phyloP scores from a whole-genome alignment of 164 flowering plant species.

The Chloranthus sessilifolius region DNA sequence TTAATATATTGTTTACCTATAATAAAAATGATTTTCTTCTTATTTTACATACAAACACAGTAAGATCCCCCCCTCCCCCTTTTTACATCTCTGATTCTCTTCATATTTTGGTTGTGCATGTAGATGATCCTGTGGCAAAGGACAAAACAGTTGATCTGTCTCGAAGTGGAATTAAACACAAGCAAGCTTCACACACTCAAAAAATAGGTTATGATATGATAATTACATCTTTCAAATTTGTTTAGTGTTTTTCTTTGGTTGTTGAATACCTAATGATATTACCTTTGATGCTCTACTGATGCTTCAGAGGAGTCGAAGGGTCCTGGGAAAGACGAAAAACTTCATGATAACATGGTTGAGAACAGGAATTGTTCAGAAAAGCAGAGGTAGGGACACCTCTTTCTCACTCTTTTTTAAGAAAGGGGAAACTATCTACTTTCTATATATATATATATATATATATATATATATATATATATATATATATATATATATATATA shows the following conservation, averaged over 20 bases:
- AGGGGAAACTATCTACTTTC: too few relatives aligned
- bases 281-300: conserved; percentile 1
- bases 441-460: too few relatives aligned
- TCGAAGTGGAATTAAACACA: conserved; percentile 15
- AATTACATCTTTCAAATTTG: not conserved
- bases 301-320: conserved; percentile 22
- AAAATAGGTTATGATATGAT: conserved; percentile 31
- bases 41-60: too few relatives aligned
- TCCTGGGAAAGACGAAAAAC: conserved; percentile 20
- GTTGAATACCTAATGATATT: not conserved
- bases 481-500: too few relatives aligned
- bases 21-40: too few relatives aligned
- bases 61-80: too few relatives aligned
- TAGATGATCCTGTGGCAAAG: conserved; percentile 25
- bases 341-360: conserved; percentile 22
- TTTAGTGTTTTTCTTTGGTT: not conserved
- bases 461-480: too few relatives aligned
- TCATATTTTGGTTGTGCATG: conserved; percentile 13
- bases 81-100: too few relatives aligned
- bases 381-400: conserved; percentile 51
- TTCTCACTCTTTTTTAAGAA: not conserved
- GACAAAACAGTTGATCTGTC: conserved; percentile 23
- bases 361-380: conserved; percentile 48
- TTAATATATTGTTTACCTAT: conserved; percentile 1
- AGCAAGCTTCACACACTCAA: conserved; percentile 16